A percentile compares a stretch with the other conserved stretches of the same genome.
Evolutionary conservation across 1,284 basidiomycete species (phyloP).

Genomic region (Sporisorium graminicola): DNA sequence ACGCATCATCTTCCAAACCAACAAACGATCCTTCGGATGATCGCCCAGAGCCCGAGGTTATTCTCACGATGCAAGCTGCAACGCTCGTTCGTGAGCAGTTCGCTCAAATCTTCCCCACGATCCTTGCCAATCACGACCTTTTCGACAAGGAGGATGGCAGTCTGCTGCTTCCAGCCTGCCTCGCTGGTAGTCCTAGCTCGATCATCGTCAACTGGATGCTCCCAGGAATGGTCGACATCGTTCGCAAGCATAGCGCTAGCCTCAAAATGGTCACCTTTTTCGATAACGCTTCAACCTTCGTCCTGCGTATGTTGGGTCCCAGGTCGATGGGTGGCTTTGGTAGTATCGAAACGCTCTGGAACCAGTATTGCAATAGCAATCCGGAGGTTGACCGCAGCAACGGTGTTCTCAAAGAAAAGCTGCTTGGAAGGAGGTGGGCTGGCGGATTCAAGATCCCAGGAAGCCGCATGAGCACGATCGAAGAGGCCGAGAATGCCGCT

Average conservation of each 20-base stretch:
- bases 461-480: slow-evolving; percentile 3
- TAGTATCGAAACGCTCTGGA: slow-evolving; percentile 6
- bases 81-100: neutral
- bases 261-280: slow-evolving; percentile 13
- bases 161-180: slow-evolving; percentile 3
- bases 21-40: neutral
- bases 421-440: slow-evolving; percentile 1
- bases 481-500: slow-evolving; percentile 6
- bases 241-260: neutral
- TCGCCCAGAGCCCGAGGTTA: slow-evolving; percentile 12
- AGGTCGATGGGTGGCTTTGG: slow-evolving; percentile 12
- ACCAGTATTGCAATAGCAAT: neutral
- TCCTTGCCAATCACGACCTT: slow-evolving; percentile 6
- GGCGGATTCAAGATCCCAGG: slow-evolving; percentile 14
- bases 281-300: slow-evolving; percentile 14
- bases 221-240: slow-evolving; percentile 1
- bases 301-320: slow-evolving; percentile 10
- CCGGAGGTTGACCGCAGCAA: slow-evolving; percentile 6
- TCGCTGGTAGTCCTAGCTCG: neutral
- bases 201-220: slow-evolving; percentile 19
- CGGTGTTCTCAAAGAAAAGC: slow-evolving; percentile 2
- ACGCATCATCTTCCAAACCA: neutral
- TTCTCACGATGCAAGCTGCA: slow-evolving; percentile 20
- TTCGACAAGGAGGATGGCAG: slow-evolving; percentile 2
- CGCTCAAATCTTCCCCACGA: slow-evolving; percentile 3